phyloP scores from a whole-genome alignment of 2,329 filamentous ascomycete genomes.

The Aspergillus sp. region DNA sequence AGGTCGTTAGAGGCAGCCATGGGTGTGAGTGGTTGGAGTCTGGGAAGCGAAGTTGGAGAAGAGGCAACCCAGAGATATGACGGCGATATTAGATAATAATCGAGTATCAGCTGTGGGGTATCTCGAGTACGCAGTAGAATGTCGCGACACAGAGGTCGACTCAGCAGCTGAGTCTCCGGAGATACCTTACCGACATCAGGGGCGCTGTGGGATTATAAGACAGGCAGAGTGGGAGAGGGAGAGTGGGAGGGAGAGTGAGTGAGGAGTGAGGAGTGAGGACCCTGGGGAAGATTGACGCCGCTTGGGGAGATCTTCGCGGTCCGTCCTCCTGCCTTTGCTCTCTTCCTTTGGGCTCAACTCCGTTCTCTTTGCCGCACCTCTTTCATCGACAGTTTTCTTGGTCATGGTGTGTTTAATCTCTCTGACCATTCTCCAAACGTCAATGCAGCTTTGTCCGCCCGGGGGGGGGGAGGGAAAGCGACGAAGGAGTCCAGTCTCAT shows the following conservation, averaged over 20 bases:
- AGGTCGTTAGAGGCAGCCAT: slow-evolving; percentile 72
- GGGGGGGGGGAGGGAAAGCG: no score
- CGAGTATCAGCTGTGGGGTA: neutral
- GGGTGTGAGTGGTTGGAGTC: slow-evolving; percentile 15
- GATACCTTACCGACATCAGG: neutral
- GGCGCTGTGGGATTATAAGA: neutral
- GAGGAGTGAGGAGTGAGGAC: slow-evolving; percentile 1
- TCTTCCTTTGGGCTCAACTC: neutral
- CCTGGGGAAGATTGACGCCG: neutral
- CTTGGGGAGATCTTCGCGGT: neutral
- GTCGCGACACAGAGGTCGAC: neutral
- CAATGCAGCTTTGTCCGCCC: neutral
- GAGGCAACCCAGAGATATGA: slow-evolving; percentile 4
- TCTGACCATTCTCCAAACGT: neutral
- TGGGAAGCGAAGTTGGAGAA: slow-evolving; percentile 7
- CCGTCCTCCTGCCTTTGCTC: neutral
- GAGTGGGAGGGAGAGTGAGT: no score
- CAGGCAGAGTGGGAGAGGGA: neutral
- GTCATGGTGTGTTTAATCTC: neutral
- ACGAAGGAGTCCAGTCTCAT: neutral
- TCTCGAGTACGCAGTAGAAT: neutral
- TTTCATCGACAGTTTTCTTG: no score
- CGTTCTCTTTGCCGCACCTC: no score
- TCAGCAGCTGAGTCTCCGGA: neutral
- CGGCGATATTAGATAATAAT: slow-evolving; percentile 10